A percentile compares a stretch with the other conserved stretches of the same genome.
phyloP scores from a whole-genome alignment of 2,329 filamentous ascomycete genomes.

The Aspergillus sp. region DNA sequence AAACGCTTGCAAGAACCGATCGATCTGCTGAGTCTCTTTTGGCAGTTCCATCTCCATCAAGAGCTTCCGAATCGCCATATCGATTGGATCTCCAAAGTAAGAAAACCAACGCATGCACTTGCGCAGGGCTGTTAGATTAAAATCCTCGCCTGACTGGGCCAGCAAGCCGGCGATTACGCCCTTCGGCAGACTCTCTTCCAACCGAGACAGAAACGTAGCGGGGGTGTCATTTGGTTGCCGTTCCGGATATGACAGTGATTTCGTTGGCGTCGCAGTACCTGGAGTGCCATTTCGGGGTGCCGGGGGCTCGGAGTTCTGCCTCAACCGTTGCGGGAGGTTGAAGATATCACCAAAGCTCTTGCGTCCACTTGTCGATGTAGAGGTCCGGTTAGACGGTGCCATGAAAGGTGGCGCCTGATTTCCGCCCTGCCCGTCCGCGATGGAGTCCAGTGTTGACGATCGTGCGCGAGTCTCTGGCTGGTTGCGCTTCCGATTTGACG shows the following conservation, averaged over 20 bases:
- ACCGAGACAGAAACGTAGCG: slow-evolving; percentile 74
- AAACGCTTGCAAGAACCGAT: slow-evolving; percentile 87
- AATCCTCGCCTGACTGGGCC: slow-evolving; percentile 78
- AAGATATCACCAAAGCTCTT: slow-evolving; percentile 92
- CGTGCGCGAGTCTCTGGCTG: slow-evolving; percentile 55
- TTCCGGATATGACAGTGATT: slow-evolving; percentile 60
- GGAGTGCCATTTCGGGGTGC: slow-evolving; percentile 60
- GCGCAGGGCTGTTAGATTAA: slow-evolving; percentile 73
- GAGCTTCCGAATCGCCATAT: slow-evolving; percentile 93
- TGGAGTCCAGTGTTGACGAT: slow-evolving; percentile 83
- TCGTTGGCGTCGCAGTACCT: slow-evolving; percentile 56
- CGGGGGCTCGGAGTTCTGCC: slow-evolving; percentile 71
- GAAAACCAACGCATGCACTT: slow-evolving; percentile 94
- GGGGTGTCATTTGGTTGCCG: slow-evolving; percentile 82
- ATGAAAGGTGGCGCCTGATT: slow-evolving; percentile 60
- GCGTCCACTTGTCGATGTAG: slow-evolving; percentile 74
- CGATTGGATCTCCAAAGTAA: slow-evolving; percentile 95
- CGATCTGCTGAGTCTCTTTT: slow-evolving; percentile 96
- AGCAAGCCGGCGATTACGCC: slow-evolving; percentile 78
- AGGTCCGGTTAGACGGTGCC: slow-evolving; percentile 57
- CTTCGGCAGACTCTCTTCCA: slow-evolving; percentile 73
- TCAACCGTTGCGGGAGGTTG: slow-evolving; percentile 64
- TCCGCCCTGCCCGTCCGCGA: slow-evolving; percentile 65
- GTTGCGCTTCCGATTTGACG: slow-evolving; percentile 49
- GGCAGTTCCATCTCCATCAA: slow-evolving; percentile 94